These are phyloP conservation scores for Apiospora sp. DNA, from an alignment of 2,329 filamentous ascomycete genomes.

Conservation along the genomic window DNA sequence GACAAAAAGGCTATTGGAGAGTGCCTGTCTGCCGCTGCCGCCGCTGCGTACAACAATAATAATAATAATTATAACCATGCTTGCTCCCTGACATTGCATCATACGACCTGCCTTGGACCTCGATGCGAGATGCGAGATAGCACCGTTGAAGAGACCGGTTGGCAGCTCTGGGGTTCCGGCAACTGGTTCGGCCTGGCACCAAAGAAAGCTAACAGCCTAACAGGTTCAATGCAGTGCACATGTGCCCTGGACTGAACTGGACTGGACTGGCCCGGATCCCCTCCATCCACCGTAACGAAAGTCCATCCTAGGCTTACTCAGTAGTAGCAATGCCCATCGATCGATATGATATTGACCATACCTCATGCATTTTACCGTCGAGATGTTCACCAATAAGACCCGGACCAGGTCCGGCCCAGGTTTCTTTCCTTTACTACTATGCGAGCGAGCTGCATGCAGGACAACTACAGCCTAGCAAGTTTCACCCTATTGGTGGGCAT, in stretches of 20 bases:
- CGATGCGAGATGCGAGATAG: neutral
- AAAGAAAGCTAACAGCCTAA: neutral
- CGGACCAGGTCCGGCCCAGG: neutral
- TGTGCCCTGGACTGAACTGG: neutral
- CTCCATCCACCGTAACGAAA: neutral
- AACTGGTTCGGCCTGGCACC: neutral
- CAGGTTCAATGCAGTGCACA: too few relatives aligned
- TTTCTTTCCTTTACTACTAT: neutral
- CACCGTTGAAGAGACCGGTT: neutral
- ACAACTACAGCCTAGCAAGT: neutral
- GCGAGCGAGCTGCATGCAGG: conserved; percentile 10
- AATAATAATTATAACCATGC: neutral
- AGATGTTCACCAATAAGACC: neutral
- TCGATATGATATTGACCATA: neutral
- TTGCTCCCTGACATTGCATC: neutral
- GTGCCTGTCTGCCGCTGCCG: neutral
- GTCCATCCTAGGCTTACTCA: neutral
- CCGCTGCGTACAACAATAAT: neutral
- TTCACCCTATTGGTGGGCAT: conserved; percentile 6
- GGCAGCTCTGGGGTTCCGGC: neutral
- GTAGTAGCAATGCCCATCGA: neutral
- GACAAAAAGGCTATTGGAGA: conserved; percentile 9
- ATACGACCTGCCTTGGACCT: neutral
- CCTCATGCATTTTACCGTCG: neutral
- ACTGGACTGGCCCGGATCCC: neutral